Evolutionary conservation across 2,329 filamentous ascomycete species (phyloP), one percentile per base, ranked within the genome.

Genomic region (Proliferodiscus dingleyae): DNA sequence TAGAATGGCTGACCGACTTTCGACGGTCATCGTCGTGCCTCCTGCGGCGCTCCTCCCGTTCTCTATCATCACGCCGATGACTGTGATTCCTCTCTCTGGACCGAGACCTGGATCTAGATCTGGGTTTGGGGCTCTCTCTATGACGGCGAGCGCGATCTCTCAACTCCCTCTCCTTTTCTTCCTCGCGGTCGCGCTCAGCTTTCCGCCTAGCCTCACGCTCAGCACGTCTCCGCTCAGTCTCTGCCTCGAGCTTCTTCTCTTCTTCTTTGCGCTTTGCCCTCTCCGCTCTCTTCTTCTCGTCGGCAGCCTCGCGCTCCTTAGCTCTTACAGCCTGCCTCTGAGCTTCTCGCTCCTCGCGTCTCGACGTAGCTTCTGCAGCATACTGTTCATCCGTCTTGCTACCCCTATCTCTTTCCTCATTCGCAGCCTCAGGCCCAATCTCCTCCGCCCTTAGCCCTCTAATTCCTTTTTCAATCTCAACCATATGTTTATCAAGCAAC

Each of bases 361-460:
- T 78, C 5, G 69, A 71, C 8, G 78, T 74, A 2, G 82, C 83
- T 48, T 88, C 85, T 37, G 74, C 74, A 1, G 78, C 81, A 63
- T 89, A 91, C 39, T 85, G 81, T 45, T 83, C 78, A 55, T 91
- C 86, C 1, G 81, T 85, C 64, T 87, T 89, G 38, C 77, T 71
- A 15, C 87, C 87, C 43, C 77, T 78, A 8, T 68, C 54, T 33
- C 78, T 70, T 62, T 91, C 87, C 16, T 78, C 76, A 22, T 74
- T 74, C 3, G 86, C 85, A 2, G 74, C 78, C 45, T 86, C 83
- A 33, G 78, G 73, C 21, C 87, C 87, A 51, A 90, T 77, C 47
- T 89, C 84, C 11, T 73, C 72, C 15, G 74, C 71, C 19, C 87
- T 75, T 40, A 87, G 75, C 53, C 83, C 78, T 49, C 87, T 80